A percentile compares a stretch with the other conserved stretches of the same genome.
phyloP scores from a whole-genome alignment of 768 basidiomycete genomes.

The Boletus sensibilis region DNA sequence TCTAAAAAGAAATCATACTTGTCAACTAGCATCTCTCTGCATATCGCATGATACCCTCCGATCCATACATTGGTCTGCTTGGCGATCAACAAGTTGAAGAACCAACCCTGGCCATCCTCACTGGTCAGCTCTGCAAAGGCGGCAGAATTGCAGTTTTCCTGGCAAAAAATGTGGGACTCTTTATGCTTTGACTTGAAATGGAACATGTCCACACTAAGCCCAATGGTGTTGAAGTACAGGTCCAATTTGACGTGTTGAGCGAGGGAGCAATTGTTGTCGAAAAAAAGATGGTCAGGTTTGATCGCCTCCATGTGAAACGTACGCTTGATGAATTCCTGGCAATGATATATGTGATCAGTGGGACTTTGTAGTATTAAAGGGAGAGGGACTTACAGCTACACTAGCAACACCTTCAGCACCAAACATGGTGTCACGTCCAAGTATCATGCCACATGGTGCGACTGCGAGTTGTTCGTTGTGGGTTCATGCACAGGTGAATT shows the following conservation, averaged over 20 bases:
- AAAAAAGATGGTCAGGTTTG: conserved; percentile 4
- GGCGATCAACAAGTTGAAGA: conserved; percentile 37
- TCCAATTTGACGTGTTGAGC: not conserved
- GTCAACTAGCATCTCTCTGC: conserved; percentile 32
- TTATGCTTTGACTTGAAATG: conserved; percentile 40
- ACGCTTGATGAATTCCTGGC: conserved; percentile 7
- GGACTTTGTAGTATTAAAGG: rapidly evolving
- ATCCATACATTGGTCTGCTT: conserved; percentile 42
- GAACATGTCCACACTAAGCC: conserved; percentile 37
- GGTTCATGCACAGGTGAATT: not conserved
- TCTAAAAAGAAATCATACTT: conserved; percentile 39
- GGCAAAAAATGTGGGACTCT: conserved; percentile 24
- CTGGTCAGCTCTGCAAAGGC: conserved; percentile 29
- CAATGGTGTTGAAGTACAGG: conserved; percentile 16
- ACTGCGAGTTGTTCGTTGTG: conserved; percentile 8
- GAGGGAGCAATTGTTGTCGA: conserved; percentile 11
- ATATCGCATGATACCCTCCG: conserved; percentile 33
- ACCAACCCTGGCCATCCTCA: conserved; percentile 26
- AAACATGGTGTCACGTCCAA: not conserved
- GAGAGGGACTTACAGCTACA: not conserved
- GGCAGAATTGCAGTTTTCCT: conserved; percentile 31
- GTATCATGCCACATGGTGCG: not conserved
- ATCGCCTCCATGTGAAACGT: not conserved
- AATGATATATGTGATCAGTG: not conserved
- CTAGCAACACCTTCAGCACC: conserved; percentile 4